Percentiles rank a stretch among this genome's conserved stretches.
Evolutionary conservation across 73 alveolate species (phyloP).

Genomic region (Symbiodinium natans): DNA sequence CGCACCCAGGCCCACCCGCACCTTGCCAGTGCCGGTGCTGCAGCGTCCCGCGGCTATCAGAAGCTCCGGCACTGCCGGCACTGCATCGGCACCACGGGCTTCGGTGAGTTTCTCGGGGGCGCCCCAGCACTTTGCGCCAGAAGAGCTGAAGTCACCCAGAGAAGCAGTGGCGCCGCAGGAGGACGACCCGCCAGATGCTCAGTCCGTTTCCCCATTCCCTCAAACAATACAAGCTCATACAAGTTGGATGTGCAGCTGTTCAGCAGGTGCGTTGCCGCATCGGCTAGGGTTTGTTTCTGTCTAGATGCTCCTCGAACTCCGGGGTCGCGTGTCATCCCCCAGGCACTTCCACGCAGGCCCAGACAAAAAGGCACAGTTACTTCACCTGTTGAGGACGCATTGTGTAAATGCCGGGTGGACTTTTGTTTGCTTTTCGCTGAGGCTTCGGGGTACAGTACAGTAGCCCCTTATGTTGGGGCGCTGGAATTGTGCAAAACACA

Average conservation of each 20-base stretch:
- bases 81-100: not conserved
- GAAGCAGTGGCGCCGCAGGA: not conserved
- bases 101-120: not conserved
- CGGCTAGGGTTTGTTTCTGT: not conserved
- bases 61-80: not conserved
- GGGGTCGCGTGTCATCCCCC: not conserved
- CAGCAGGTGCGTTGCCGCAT: too few species aligned
- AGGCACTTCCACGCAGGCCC: not conserved
- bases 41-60: too few species aligned
- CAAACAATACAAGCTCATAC: too few species aligned
- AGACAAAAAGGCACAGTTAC: not conserved
- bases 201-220: not conserved
- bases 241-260: too few species aligned
- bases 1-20: not conserved
- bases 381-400: too few species aligned
- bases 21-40: not conserved
- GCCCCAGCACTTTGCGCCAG: not conserved
- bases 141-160: not conserved
- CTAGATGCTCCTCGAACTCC: not conserved
- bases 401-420: too few species aligned
- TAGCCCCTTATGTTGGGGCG: too few species aligned
- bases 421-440: too few species aligned
- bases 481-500: too few species aligned
- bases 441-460: too few species aligned
- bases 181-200: not conserved